Evolutionary conservation across 108 stramenopile species (phyloP).

Genomic region (Cyclostephanos invisitatus): DNA sequence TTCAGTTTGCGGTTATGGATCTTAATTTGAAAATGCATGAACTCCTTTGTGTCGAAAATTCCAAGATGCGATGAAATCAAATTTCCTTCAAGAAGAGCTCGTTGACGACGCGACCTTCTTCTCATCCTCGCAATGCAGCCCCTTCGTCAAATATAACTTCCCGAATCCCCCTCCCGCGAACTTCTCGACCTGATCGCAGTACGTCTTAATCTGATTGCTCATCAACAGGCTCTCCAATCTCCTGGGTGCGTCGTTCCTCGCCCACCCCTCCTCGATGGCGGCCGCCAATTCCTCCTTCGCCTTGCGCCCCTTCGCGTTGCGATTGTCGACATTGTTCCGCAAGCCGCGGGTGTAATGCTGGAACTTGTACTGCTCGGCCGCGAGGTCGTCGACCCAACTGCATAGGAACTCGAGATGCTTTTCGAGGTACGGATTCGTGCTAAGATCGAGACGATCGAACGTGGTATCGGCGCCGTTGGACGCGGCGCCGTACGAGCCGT

Average conservation of each 20-base stretch:
- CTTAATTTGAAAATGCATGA: background rate
- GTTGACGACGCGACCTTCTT: slow-evolving; percentile 18
- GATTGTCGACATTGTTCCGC: slow-evolving; percentile 43
- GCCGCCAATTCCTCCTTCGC: slow-evolving; percentile 48
- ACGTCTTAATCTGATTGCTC: slow-evolving; percentile 88
- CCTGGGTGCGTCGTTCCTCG: slow-evolving; percentile 68
- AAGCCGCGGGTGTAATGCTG: slow-evolving; percentile 80
- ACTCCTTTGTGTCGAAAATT: background rate
- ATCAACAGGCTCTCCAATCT: slow-evolving; percentile 92
- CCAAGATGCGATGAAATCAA: background rate
- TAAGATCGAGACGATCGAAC: slow-evolving; percentile 90
- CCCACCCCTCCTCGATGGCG: slow-evolving; percentile 55
- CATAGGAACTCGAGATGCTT: slow-evolving; percentile 95
- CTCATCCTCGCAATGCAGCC: slow-evolving; percentile 78
- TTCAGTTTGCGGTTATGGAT: too few species aligned
- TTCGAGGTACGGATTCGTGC: slow-evolving; percentile 93
- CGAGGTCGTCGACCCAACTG: slow-evolving; percentile 94
- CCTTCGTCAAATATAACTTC: slow-evolving; percentile 89
- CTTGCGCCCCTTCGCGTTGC: slow-evolving; percentile 49
- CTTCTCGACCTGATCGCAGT: slow-evolving; percentile 93
- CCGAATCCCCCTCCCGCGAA: slow-evolving; percentile 84
- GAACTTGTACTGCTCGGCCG: slow-evolving; percentile 88
- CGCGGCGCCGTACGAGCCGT: slow-evolving; percentile 40
- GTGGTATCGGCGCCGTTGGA: slow-evolving; percentile 51
- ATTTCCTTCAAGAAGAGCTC: background rate